These are phyloP conservation scores for Saitozyma sp. DNA, from an alignment of 768 basidiomycete species.

Conservation along the genomic window DNA sequence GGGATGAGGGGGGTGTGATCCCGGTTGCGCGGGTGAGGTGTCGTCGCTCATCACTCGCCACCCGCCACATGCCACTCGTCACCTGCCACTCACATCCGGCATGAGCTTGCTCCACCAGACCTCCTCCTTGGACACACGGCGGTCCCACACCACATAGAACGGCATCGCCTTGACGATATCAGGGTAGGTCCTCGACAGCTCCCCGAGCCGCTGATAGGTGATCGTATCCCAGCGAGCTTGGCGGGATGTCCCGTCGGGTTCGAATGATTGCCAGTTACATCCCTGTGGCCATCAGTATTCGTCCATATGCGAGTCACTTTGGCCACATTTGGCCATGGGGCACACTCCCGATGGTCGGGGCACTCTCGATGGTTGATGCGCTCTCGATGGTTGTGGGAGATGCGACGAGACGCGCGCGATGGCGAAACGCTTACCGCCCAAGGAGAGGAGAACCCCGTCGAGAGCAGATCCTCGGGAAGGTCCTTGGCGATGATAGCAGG, in stretches of 20 bases:
- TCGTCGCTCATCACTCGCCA: too few relatives aligned
- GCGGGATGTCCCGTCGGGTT: constrained; percentile 21
- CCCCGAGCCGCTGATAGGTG: constrained; percentile 30
- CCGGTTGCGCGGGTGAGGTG: constrained; percentile 12
- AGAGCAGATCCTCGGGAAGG: constrained; percentile 49
- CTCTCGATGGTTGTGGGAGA: constrained; percentile 44
- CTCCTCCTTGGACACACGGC: constrained; percentile 11
- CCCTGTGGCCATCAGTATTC: constrained; percentile 26
- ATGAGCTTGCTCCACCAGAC: constrained; percentile 43
- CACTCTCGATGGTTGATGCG: constrained; percentile 28
- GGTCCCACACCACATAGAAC: constrained; percentile 29
- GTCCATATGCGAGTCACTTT: constrained; percentile 32
- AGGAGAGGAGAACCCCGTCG: constrained; percentile 47
- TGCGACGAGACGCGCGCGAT: background rate
- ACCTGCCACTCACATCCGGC: constrained; percentile 24
- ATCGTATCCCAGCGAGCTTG: constrained; percentile 31
- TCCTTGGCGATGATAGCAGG: constrained; percentile 50
- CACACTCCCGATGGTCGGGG: constrained; percentile 17
- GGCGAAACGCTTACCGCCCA: constrained; percentile 48
- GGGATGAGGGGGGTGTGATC: constrained; percentile 58
- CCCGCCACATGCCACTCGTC: background rate
- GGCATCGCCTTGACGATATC: constrained; percentile 33
- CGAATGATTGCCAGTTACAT: constrained; percentile 9
- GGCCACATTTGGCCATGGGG: constrained; percentile 25
- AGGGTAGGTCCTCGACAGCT: constrained; percentile 35